These are phyloP conservation scores for Podospora tetraspora DNA, from an alignment of 495 filamentous ascomycete species.

Conservation along the genomic window DNA sequence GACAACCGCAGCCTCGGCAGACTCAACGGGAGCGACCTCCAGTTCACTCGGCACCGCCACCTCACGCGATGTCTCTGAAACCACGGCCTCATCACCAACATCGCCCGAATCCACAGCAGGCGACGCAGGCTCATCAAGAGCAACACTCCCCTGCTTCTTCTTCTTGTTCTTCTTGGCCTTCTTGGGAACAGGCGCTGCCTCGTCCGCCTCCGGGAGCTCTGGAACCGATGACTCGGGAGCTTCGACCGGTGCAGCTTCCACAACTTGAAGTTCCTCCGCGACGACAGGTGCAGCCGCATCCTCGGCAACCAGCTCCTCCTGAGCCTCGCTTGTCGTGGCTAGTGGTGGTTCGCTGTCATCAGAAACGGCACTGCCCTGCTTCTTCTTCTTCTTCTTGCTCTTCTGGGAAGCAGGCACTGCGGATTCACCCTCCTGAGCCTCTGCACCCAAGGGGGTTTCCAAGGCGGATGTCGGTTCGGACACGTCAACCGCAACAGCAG, in stretches of 20 bases:
- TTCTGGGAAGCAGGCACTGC: slow-evolving; percentile 14
- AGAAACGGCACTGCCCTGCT: slow-evolving; percentile 20
- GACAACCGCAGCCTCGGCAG: background rate
- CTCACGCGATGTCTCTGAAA: background rate
- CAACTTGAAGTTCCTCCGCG: background rate
- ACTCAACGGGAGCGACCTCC: background rate
- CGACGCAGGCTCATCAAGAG: background rate
- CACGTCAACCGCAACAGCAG: background rate
- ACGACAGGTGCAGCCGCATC: slow-evolving; percentile 7
- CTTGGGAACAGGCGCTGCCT: background rate
- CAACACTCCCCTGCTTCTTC: background rate
- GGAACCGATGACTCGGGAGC: slow-evolving; percentile 1
- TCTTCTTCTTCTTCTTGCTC: slow-evolving; percentile 32
- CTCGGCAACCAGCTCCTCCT: background rate
- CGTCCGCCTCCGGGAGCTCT: background rate
- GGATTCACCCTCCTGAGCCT: background rate
- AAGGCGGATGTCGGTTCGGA: background rate
- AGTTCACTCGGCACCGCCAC: background rate
- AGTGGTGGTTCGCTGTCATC: background rate
- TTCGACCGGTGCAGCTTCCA: slow-evolving; percentile 5
- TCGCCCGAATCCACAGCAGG: background rate
- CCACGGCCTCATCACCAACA: background rate
- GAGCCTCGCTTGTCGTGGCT: background rate
- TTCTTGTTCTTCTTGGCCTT: slow-evolving; percentile 5
- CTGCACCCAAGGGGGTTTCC: background rate